Evolutionary conservation across 139 green algal genomes (phyloP), one percentile per base, ranked within the genome.

Genomic region (Desmodesmus armatus): DNA sequence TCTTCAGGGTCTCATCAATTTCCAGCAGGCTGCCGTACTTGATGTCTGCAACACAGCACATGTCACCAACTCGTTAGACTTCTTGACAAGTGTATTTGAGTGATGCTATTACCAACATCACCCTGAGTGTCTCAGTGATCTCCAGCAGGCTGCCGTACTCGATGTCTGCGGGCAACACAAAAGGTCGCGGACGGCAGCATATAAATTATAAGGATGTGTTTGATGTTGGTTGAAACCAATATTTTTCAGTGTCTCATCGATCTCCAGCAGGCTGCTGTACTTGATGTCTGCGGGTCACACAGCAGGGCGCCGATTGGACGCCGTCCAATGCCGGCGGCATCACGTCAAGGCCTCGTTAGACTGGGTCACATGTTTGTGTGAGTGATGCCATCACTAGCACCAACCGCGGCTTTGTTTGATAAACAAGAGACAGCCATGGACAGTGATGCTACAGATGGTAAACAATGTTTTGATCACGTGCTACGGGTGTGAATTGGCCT

Each of bases 21-120:
- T 99, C 96, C 23, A 87, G 88, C 76, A 99, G 86, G 27, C 93
- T 94, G 31, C 95, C 96, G 82, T 98, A 97, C 75, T 82, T 82
- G 75, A 82, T 82, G 75, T 82, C 75, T 19, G 75, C 51, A 17
- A 17, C 51, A 62, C 15, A 62, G 51, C 51, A 62, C 51, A 17
- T 17, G 17, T 27, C 51, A 17, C 51, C 15, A 62, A 17, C 51
- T 17, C 17, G 51, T 17, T 13, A 62, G 51, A 13, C 51, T 13
- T 13, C 51, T 17, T 17, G 17, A 17, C 51, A 13, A 62, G 15
- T 27, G 51, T 62, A 17, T 13, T 17, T n/a, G n/a, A n/a, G n/a
- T n/a, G n/a, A n/a, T 51, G 65, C 86, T 89, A n/a, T n/a, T n/a
- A n/a, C n/a, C n/a, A n/a, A n/a, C n/a, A n/a, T n/a, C n/a, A n/a